Evolutionary conservation across 129 eudicot species (phyloP), one percentile per base, ranked within the genome.

Genomic region (Cynara cardunculus): DNA sequence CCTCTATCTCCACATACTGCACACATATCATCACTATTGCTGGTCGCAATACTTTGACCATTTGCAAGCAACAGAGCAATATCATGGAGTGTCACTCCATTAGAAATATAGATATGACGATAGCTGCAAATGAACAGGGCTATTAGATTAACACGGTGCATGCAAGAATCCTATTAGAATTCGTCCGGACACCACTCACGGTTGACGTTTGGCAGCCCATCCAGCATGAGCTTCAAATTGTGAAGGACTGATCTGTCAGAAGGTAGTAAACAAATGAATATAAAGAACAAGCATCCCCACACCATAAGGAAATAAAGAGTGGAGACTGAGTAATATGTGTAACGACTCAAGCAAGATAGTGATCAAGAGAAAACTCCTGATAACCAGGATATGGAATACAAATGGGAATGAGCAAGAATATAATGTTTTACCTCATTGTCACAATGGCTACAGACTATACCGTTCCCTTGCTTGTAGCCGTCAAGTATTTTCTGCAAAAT

Each of bases 171-270:
- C 30, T 41, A 64, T 39, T 72, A 64, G 9, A 70, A 75, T 27
- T 74, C 26, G 16, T 37, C 81, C 41, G 16, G 39, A 61, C 44
- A 66, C 35, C 46, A 88, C 96, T 90, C 86, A 94, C 98, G 98
- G 98, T 90, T 94, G 98, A 41, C 98, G 91, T 87, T 93, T 94
- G 71, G 94, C 98, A 73, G 97, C 93, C 94, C 94, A 89, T 79
- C 98, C 98, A 67, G 98, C 98, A 80, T 94, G 98, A 71, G 97
- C 92, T 84, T 94, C 98, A 84, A 94, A 94, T 75, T 92, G 97
- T 46, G 98, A 94, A 74, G 98, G 98, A 87, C 98, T 94, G 53
- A 94, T 89, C 98, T 94, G 96, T 86, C 44, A 8, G 56, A 32
- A 39, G 59, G 25, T 59, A 79, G 69, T 78, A 46, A 71, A 68